Base-by-base conservation (phyloP, 1,284 basidiomycete genomes). In the Trichosporon asahii region DNA sequence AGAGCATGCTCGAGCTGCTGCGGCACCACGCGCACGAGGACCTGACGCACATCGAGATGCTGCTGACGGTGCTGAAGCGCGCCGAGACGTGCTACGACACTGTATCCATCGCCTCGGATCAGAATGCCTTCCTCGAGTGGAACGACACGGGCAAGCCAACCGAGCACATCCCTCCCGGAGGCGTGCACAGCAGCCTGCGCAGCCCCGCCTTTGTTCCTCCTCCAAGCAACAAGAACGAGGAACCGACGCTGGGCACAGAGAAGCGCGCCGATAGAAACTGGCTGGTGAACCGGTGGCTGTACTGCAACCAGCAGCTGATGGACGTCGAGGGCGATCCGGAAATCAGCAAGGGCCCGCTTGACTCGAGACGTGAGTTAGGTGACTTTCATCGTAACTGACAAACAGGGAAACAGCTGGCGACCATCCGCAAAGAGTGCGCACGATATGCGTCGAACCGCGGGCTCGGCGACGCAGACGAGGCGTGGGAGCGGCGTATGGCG, bases 91-190 rank as follows among this genome's bases (percentile, higher is more conserved):
- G 64, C 14, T 75, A 73, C 60, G 68, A 66, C 27, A 15, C 9
- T 5, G 70, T 73, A 25, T 66, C 66, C 23, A 35, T 73, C 9
- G 64, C 57, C 12, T 64, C 67, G 25, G 74, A 75, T 33, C 75
- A 77, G 69, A 74, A 82, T 66, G 77, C 75, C 29, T 77, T 81
- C 66, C 69, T 77, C 7, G 69, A 69, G n/a, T 74, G 68, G 68
- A 73, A 69, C 65, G 37, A 40, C 33, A 69, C 65, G 15, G 31
- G 49, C 9, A 23, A 46, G 63, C 35, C 33, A 21, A 23, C 63
- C 2, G 63, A 44, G 29, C 57, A 61, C 57, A 31, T 61, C 57
- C 57, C 57, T 2, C 27, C 11, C 3, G 57, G 57, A 15, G 63
- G 63, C 11, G 7, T 25, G 21, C 65, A 64, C 53, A 49, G 65